A percentile compares a stretch with the other conserved stretches of the same genome.
Conservation (phyloP, 2,329 filamentous ascomycete species). For the Apiospora phragmitis region DNA sequence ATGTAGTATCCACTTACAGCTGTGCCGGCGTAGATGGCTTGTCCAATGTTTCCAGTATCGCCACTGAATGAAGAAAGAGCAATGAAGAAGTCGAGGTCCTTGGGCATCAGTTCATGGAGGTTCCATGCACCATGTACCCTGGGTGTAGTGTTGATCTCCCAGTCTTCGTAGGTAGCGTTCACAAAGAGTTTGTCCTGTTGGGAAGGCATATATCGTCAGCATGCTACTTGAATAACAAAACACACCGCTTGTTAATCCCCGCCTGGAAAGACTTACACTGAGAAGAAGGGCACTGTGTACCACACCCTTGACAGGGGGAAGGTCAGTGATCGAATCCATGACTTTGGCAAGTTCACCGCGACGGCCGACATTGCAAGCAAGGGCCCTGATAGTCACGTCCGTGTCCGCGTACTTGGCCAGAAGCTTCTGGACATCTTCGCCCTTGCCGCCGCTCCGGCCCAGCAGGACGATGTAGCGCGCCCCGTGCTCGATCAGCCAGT, state of each 20-base stretch:
- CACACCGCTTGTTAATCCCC: not conserved
- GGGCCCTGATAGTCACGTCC: not conserved
- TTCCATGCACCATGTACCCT: conserved; percentile 54
- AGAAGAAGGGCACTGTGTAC: conserved; percentile 23
- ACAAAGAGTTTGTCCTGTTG: conserved; percentile 46
- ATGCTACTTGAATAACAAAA: too few relatives aligned
- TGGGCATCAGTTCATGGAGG: conserved; percentile 40
- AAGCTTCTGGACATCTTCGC: conserved; percentile 11
- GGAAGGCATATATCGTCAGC: too few relatives aligned
- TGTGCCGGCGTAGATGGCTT: conserved; percentile 30
- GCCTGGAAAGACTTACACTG: conserved; percentile 20
- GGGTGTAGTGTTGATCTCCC: conserved; percentile 45
- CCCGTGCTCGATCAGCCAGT: conserved; percentile 23
- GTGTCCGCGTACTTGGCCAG: conserved; percentile 14
- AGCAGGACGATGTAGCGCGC: conserved; percentile 22
- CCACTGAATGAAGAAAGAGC: conserved; percentile 52
- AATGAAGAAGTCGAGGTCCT: conserved; percentile 49
- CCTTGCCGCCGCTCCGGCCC: conserved; percentile 16
- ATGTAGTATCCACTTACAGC: conserved; percentile 12
- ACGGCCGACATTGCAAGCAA: not conserved
- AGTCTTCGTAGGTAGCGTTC: conserved; percentile 52
- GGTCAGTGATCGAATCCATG: conserved; percentile 13
- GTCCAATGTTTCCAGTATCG: conserved; percentile 28
- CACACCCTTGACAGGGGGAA: conserved; percentile 21
- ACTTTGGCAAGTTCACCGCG: conserved; percentile 16